phyloP scores from a whole-genome alignment of 257 asterid species.

The Craterostigma plantagineum region DNA sequence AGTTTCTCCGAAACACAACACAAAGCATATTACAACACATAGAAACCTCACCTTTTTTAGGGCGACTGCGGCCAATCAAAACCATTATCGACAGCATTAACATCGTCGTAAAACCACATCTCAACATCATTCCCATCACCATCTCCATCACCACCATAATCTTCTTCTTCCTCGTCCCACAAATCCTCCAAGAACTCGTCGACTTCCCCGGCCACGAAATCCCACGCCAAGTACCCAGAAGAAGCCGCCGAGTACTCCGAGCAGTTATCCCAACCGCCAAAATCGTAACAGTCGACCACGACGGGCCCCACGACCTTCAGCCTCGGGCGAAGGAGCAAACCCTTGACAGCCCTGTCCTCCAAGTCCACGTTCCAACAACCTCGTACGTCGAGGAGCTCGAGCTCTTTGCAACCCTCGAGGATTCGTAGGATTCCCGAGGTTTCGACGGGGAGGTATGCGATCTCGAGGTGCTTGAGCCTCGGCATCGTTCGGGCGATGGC shows the following conservation, averaged over 20 bases:
- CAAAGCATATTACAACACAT: too few species aligned
- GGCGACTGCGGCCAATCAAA: constrained; percentile 79
- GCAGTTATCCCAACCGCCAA: constrained; percentile 19
- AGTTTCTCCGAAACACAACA: too few species aligned
- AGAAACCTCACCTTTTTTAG: constrained; percentile 18
- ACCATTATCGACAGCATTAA: constrained; percentile 33
- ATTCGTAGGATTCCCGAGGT: too few species aligned
- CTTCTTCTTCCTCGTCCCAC: constrained; percentile 27
- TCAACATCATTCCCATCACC: constrained; percentile 27
- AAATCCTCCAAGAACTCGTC: constrained; percentile 18
- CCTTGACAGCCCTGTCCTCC: constrained; percentile 19
- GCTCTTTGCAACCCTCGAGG: too few species aligned
- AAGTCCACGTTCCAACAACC: constrained; percentile 39
- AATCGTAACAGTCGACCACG: constrained; percentile 20
- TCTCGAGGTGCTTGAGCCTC: neutral
- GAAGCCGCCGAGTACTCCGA: constrained; percentile 27
- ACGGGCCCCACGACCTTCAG: constrained; percentile 25
- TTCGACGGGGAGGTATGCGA: neutral
- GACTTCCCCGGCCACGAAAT: constrained; percentile 14
- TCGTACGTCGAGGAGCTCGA: constrained; percentile 6
- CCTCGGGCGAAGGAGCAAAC: constrained; percentile 20
- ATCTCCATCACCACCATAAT: constrained; percentile 9
- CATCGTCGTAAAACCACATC: constrained; percentile 66
- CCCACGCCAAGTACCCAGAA: constrained; percentile 16
- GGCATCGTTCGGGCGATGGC: neutral